Conservation (phyloP, 768 basidiomycete genomes). For the Suillus bovinus region DNA sequence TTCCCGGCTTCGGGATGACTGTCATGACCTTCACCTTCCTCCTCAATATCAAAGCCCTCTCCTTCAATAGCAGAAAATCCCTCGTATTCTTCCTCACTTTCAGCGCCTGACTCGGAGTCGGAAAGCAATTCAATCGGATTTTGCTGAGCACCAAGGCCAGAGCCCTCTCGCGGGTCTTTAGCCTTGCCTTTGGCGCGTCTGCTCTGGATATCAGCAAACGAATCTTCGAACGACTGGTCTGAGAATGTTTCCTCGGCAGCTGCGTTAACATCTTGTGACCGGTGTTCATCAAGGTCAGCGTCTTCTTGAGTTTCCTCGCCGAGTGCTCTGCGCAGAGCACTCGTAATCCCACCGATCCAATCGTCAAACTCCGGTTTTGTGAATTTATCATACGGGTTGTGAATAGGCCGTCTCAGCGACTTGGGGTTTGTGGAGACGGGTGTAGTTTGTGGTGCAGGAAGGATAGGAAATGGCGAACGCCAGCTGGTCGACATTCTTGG, state of each 20-base stretch:
- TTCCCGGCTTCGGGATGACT: not conserved
- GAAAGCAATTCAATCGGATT: conserved; percentile 50
- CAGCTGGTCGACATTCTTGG: conserved; percentile 9
- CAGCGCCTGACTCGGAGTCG: conserved; percentile 36
- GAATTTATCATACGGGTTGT: conserved; percentile 77
- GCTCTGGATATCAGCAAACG: conserved; percentile 53
- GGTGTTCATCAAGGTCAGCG: conserved; percentile 11
- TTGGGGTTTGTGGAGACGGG: conserved; percentile 10
- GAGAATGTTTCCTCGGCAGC: conserved; percentile 19
- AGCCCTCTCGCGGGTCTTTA: conserved; percentile 61
- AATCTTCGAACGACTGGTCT: conserved; percentile 44
- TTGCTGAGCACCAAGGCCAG: conserved; percentile 45
- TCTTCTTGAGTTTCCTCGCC: conserved; percentile 40
- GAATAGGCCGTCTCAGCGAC: conserved; percentile 48
- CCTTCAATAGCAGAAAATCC: conserved; percentile 27
- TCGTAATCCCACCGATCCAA: conserved; percentile 67
- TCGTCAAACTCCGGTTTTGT: conserved; percentile 66
- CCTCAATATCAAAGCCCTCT: conserved; percentile 21
- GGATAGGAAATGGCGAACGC: conserved; percentile 5
- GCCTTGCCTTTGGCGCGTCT: conserved; percentile 60
- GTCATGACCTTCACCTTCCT: conserved; percentile 16
- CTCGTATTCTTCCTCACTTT: conserved; percentile 18
- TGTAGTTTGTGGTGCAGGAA: conserved; percentile 10
- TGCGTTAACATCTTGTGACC: conserved; percentile 21
- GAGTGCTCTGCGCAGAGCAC: conserved; percentile 56